Evolutionary conservation across 176 grass and related monocot species (phyloP).

Genomic region (Alloteropsis semialata): DNA sequence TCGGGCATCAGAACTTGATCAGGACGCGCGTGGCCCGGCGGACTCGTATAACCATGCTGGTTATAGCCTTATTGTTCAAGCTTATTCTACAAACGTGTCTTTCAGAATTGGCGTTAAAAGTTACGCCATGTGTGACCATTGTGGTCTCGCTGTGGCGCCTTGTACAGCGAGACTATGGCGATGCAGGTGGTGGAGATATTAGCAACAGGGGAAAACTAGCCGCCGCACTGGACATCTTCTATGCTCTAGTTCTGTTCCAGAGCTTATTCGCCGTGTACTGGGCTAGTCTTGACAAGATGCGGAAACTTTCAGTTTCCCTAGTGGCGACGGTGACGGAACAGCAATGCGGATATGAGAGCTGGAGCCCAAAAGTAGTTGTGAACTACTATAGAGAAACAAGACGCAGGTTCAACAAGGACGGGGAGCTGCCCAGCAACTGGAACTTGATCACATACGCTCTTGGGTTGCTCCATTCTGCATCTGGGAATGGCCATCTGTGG

Average conservation of each 20-base stretch:
- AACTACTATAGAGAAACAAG: background rate
- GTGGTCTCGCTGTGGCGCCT: background rate
- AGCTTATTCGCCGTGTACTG: background rate
- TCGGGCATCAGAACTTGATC: no score
- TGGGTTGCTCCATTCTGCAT: background rate
- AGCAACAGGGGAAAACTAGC: background rate
- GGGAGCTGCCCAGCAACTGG: background rate
- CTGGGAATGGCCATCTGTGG: background rate
- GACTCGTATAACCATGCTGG: no score
- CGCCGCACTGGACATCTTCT: background rate
- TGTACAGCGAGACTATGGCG: background rate
- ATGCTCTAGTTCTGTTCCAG: background rate
- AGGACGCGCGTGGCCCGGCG: no score
- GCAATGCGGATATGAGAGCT: background rate
- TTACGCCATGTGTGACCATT: background rate
- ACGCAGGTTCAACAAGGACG: background rate
- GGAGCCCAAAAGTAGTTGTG: background rate
- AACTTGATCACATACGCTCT: background rate
- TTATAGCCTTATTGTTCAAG: no score
- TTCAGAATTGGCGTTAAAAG: no score
- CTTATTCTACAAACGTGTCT: no score
- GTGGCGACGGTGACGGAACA: background rate
- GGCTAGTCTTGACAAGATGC: rapidly evolving
- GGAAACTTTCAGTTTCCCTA: rapidly evolving
- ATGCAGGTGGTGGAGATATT: background rate